A percentile compares a stretch with the other conserved stretches of the same genome.
These are phyloP conservation scores for Neospermospora avenae DNA, from an alignment of 2,329 filamentous ascomycete species.

Conservation along the genomic window DNA sequence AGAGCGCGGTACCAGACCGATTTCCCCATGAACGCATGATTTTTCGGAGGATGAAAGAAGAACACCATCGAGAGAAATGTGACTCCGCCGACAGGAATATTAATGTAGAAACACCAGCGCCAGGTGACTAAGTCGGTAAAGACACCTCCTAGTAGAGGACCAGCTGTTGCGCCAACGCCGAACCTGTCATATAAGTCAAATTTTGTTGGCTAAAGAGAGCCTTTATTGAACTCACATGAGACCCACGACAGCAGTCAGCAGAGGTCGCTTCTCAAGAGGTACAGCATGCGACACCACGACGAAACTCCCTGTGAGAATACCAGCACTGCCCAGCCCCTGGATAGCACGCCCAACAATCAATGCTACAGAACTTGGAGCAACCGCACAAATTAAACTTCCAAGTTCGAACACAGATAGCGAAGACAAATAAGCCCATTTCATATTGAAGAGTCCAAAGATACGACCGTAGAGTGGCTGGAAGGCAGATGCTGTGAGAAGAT, in stretches of 20 bases:
- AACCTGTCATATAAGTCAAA: conserved; percentile 23
- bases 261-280: conserved; percentile 18
- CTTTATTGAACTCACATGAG: conserved; percentile 20
- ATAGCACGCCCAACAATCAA: conserved; percentile 36
- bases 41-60: conserved; percentile 35
- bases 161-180: conserved; percentile 26
- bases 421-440: conserved; percentile 30
- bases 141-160: conserved; percentile 36
- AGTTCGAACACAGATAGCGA: conserved; percentile 34
- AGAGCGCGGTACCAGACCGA: conserved; percentile 31
- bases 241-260: conserved; percentile 34
- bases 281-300: conserved; percentile 39
- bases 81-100: conserved; percentile 36
- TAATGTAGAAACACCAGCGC: conserved; percentile 37
- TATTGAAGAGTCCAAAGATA: conserved; percentile 23
- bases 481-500: conserved; percentile 36
- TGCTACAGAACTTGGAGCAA: conserved; percentile 32
- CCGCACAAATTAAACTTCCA: conserved; percentile 34
- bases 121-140: conserved; percentile 39
- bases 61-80: conserved; percentile 38
- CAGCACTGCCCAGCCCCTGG: conserved; percentile 33
- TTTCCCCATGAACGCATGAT: conserved; percentile 38
- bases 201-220: not conserved
- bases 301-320: conserved; percentile 39
- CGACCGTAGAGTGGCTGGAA: conserved; percentile 27